Evolutionary conservation across 2,329 filamentous ascomycete species (phyloP), one percentile per base, ranked within the genome.

Genomic region (Trichoderma brevicompactum): DNA sequence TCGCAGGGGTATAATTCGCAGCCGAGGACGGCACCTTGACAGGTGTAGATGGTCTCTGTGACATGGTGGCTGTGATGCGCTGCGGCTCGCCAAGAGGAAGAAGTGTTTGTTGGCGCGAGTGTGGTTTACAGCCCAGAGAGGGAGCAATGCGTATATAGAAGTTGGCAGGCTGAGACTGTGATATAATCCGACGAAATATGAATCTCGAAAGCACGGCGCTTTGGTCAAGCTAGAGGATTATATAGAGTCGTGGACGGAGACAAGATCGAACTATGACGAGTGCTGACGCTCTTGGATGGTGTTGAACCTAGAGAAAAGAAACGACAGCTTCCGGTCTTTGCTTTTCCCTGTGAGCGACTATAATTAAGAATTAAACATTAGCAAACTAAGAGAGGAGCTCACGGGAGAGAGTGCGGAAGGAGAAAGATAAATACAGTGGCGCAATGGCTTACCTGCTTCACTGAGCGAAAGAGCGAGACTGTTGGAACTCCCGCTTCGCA

Each of bases 11-110:
- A 75, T 89, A 87, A 70, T 80, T 83, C 3, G 85, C 80, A n/a
- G 85, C 85, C 38, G 84, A 82, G 7, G 83, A 77, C 13, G 87
- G 84, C 55, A 89, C 84, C 73, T 87, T 87, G 70, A 87, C 84
- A 5, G 86, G 85, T 23, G 85, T 85, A 36, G 84, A 79, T 41
- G 83, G 78, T 61, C 72, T 61, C 71, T 80, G 80, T 67, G 81
- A 80, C 80, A 83, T 83, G 65, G 49, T 73, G 17, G 41, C 17
- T 52, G 41, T 41, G 40, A 32, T 28, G 28, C 17, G n/a, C 44
- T 32, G 62, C 6, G 34, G 62, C 36, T 4, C 12, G 50, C 7
- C 34, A 43, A 28, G 32, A 53, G 19, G 32, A n/a, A 46, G 15
- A 36, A 28, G 62, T 23, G 7, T n/a, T n/a, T n/a, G 54, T 28